A percentile compares a stretch with the other conserved stretches of the same genome.
These are phyloP conservation scores for Stephanodiscus minutulus DNA, from an alignment of 108 stramenopile species.

Conservation along the genomic window DNA sequence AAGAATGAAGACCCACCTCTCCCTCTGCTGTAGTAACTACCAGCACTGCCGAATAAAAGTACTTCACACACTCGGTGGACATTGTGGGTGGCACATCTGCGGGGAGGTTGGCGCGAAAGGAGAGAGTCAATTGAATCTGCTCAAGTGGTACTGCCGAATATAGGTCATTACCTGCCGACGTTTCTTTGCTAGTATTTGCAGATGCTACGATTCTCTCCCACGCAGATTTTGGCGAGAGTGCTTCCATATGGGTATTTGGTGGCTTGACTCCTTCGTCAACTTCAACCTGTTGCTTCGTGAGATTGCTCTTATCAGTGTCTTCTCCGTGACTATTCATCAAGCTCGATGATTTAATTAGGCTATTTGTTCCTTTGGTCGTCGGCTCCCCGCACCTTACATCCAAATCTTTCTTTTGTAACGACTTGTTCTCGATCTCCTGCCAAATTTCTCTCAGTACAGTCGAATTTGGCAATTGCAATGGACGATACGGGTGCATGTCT, in stretches of 20 bases:
- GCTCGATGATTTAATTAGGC: neutral
- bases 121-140: constrained; percentile 26
- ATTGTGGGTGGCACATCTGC: constrained; percentile 43
- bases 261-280: neutral
- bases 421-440: constrained; percentile 10
- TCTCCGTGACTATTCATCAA: neutral
- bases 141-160: constrained; percentile 4
- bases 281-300: neutral
- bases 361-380: neutral
- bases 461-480: constrained; percentile 37
- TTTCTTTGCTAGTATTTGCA: neutral
- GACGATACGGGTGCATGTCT: constrained; percentile 22
- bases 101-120: constrained; percentile 42
- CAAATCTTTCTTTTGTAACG: neutral
- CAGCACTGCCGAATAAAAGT: constrained; percentile 52
- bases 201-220: constrained; percentile 30
- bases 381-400: neutral
- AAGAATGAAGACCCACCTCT: constrained; percentile 14
- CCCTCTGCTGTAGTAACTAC: constrained; percentile 33
- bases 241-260: neutral
- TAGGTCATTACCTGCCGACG: neutral
- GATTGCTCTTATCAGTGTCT: neutral
- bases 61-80: constrained; percentile 41
- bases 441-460: constrained; percentile 7
- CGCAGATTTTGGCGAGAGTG: constrained; percentile 3